These are phyloP conservation scores for Lodderomyces theae DNA, from an alignment of 1,139 yeast species.

Conservation along the genomic window DNA sequence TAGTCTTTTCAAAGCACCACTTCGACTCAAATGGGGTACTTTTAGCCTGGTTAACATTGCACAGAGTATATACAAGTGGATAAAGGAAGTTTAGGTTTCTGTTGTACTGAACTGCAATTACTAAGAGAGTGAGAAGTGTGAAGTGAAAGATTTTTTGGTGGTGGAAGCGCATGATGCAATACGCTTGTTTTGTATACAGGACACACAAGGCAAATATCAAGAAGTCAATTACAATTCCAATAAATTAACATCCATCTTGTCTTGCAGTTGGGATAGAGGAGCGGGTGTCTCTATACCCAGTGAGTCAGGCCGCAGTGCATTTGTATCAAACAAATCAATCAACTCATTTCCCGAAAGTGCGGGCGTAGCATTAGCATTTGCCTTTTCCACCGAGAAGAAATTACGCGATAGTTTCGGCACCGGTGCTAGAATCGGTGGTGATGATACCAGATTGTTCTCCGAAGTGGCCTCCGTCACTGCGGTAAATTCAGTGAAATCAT, in stretches of 20 bases:
- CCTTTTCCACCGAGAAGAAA: conserved; percentile 12
- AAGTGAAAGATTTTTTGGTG: not conserved
- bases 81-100: too few species aligned
- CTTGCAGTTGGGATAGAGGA: not conserved
- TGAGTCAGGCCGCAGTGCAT: not conserved
- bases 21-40: not conserved
- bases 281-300: conserved; percentile 2
- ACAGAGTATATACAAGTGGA: not conserved
- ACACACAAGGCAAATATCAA: not conserved
- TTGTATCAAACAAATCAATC: conserved; percentile 7
- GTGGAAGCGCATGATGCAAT: not conserved
- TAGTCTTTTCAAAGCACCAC: not conserved
- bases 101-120: too few species aligned
- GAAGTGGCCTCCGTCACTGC: conserved; percentile 18
- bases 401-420: conserved; percentile 9
- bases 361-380: conserved; percentile 3
- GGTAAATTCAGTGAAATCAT: conserved; percentile 21
- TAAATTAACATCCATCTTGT: conserved; percentile 11
- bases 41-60: conserved; percentile 3
- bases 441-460: conserved; percentile 4
- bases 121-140: too few species aligned
- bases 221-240: conserved; percentile 15
- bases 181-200: conserved; percentile 3
- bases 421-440: conserved; percentile 2
- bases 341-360: conserved; percentile 6